Base-by-base conservation (phyloP, 768 basidiomycete species). In the Panaeolus cyanescens region DNA sequence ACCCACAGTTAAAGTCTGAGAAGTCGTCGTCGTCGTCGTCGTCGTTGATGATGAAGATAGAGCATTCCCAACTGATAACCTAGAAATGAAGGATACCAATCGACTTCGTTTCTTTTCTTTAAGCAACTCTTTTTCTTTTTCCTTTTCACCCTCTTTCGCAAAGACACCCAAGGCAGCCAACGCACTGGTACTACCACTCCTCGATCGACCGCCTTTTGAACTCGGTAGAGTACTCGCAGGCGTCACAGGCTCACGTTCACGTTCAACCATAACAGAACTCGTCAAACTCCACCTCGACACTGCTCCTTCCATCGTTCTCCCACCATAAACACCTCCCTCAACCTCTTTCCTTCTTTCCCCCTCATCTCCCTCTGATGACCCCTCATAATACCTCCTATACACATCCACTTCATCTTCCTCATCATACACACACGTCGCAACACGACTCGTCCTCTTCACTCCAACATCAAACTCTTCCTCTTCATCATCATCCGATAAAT, bases 261-360 rank as follows among this genome's bases (percentile, higher is more conserved):
- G n/a, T n/a, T n/a, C 22, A 56, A 50, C n/a, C 25, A 59, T 40
- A 32, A 63, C 50, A 20, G 59, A 60, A 39, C 62, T 63, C 17
- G 54, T 53, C 54, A 60, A 37, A 40, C 62, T 63, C 62, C 62
- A 63, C 36, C 36, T 63, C 25, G 60, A 61, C 32, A 50, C 28
- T 8, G 62, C 55, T 5, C 55, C 55, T 31, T 55, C 54, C 39
- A 55, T 1, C 39, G n/a, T 20, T 20, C 6, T 5, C 39, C 7
- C n/a, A 42, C 39, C 19, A 12, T 22, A 4, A 2, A 8, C 12
- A 20, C 19, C 39, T 40, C 39, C 37, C 17, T 19, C 37, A n/a
- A 17, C 37, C 12, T 37, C 36, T n/a, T n/a, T 5, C 19, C 12
- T 20, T 3, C 45, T 13, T 13, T 15, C 45, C 22, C 30, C 45